Base-by-base conservation (phyloP, 192 early-diverging fungal genomes). In the Gamsiella multidivaricata region DNA sequence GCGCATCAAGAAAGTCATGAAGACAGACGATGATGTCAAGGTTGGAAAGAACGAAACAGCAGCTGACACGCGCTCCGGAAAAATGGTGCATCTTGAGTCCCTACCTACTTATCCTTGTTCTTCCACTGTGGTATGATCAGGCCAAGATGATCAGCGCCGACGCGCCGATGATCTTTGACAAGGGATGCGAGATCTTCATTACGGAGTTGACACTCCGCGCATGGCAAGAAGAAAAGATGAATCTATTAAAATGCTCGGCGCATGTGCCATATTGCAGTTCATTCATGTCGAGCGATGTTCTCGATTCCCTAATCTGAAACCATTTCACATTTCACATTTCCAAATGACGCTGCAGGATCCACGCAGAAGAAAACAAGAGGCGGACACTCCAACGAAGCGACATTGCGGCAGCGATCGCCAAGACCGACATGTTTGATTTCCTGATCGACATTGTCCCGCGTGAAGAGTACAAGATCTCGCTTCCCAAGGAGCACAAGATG, bases 1-100 rank as follows among this genome's bases (percentile, higher is more conserved):
- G 26, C 82, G 97, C 28, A 97, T 97, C 71, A 98, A 98, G 72
- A 97, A 97, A 74, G 95, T 98, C 36, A 98, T 98, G 97, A 98
- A 98, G 85, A 90, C 91, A 14, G 97, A 98, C 69, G 93, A 95
- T 37, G 95, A 98, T 75, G 95, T 95, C 25, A 96, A 96, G 85
- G 92, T 91, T 82, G 62, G 51, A 9, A 5, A 26, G 45, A 65
- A 26, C 10, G 26, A 8, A 42, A 7, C 8, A 41, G 8, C 39
- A 41, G 39, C 7, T 41, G 39, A 7, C 39, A 10, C 39, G 39
- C 39, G 14, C 39, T 41, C 39, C 8, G 7, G 8, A 14, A 7
- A 10, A 41, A 42, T 22, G 33, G 3, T 22, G 12, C 51, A 23
- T 12, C 22, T 25, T 5, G 9, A 33, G 15, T 52, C 46, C 52